Evolutionary conservation across 2,329 filamentous ascomycete genomes (phyloP).

Genomic region (Hypoxylon sp.): DNA sequence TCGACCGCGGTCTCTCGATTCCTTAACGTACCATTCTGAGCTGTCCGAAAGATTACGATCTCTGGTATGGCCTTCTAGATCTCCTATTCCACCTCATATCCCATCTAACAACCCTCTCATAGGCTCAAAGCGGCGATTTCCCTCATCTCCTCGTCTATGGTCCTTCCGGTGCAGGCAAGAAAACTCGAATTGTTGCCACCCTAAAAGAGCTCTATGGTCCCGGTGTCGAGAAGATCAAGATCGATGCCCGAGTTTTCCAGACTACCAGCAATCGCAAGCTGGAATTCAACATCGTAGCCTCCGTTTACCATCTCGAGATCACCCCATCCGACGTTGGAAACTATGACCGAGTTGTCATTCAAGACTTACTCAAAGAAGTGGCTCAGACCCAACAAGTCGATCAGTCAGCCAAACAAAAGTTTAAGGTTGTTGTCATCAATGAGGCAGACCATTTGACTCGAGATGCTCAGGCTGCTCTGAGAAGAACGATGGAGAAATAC

Average conservation of each 20-base stretch:
- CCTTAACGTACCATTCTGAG: conserved; percentile 88
- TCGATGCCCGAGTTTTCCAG: conserved; percentile 96
- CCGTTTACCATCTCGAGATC: conserved; percentile 97
- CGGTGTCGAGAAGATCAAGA: conserved; percentile 99
- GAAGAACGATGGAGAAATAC: conserved; percentile 99
- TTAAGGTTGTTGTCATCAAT: conserved; percentile 99
- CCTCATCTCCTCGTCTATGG: conserved; percentile 98
- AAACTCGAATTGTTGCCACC: conserved; percentile 95
- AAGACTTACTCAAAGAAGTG: conserved; percentile 96
- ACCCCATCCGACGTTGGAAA: conserved; percentile 97
- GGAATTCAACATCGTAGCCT: conserved; percentile 98
- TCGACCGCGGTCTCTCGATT: conserved; percentile 80
- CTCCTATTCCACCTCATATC: neutral
- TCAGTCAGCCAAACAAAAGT: conserved; percentile 86
- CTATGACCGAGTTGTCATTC: conserved; percentile 95
- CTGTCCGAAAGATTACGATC: conserved; percentile 89
- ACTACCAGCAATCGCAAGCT: conserved; percentile 96
- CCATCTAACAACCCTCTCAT: conserved; percentile 14
- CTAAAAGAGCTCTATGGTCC: conserved; percentile 95
- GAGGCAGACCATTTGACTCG: conserved; percentile 95
- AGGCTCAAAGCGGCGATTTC: conserved; percentile 98
- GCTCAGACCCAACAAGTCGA: conserved; percentile 99
- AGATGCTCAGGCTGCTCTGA: conserved; percentile 94
- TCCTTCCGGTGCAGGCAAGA: conserved; percentile 96
- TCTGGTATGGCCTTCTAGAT: conserved; percentile 71